A percentile compares a stretch with the other conserved stretches of the same genome.
These are phyloP conservation scores for Scedosporium aurantiacum DNA, from an alignment of 2,329 filamentous ascomycete species.

Conservation along the genomic window DNA sequence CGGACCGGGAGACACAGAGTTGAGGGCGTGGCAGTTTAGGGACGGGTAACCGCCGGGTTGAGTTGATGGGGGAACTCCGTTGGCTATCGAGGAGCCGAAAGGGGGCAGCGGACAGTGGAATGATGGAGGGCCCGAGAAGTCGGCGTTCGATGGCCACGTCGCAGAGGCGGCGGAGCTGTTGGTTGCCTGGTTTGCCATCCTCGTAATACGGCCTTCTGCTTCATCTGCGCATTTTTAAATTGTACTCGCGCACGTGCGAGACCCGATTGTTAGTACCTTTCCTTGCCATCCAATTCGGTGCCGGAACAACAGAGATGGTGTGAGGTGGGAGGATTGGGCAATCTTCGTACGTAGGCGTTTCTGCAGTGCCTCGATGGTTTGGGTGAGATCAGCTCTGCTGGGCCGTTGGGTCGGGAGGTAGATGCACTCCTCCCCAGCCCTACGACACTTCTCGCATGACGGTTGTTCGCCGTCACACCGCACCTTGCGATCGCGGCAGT, in stretches of 20 bases:
- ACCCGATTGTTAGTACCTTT: neutral
- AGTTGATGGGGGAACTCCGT: neutral
- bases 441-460: slow-evolving; percentile 5
- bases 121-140: neutral
- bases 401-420: slow-evolving; percentile 1
- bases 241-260: no score
- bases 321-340: neutral
- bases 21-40: neutral
- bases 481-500: slow-evolving; percentile 7
- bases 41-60: neutral
- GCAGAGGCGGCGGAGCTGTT: neutral
- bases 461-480: slow-evolving; percentile 6
- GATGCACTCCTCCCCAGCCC: slow-evolving; percentile 6
- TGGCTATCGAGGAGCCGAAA: neutral
- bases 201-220: neutral
- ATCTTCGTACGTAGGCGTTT: neutral
- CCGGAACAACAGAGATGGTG: neutral
- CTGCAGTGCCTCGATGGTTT: slow-evolving; percentile 4
- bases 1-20: neutral
- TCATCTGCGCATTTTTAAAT: neutral
- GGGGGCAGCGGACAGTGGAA: neutral
- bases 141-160: neutral
- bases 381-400: slow-evolving; percentile 4
- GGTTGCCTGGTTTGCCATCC: neutral
- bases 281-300: neutral